Base-by-base conservation (phyloP, 75 land plant species). In the Cryptomeria japonica region DNA sequence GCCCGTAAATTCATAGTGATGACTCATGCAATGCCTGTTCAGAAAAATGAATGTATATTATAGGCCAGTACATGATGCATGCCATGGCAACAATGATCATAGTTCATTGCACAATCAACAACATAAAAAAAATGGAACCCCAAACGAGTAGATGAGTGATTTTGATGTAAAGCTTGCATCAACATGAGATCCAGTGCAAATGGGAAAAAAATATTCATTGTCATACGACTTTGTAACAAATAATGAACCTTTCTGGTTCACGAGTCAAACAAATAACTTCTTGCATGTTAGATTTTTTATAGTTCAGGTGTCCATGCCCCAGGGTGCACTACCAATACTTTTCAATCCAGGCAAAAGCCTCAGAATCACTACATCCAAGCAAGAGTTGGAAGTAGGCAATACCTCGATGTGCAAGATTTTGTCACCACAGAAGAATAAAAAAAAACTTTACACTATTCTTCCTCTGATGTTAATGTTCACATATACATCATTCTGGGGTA, bases 401-500 rank as follows among this genome's bases (percentile, higher is more conserved):
- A 46, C 22, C 41, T 82, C 18, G n/a, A 82, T 46, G 51, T 82
- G 51, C 31, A 31, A 28, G 84, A 31, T 46, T 44, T 82, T 11
- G 5, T 46, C 84, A 82, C 49, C 84, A 46, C 46, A n/a, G n/a
- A 82, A 82, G 32, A 82, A 82, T 44, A 44, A 44, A 82, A 82
- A 82, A 80, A 80, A 58, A 25, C 51, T 82, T 82, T 82, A 82
- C 84, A 82, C 47, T 46, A 82, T 44, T 82, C 84, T 82, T 82
- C 84, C 49, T 82, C 84, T n/a, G 49, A 82, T 44, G 84, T n/a
- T 44, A 82, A 42, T 75, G 77, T 25, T 75, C 49, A 82, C 84
- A 14, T 46, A 82, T 82, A 82, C 46, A 82, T 82, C 84, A 82
- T 82, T 46, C 84, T 82, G 51, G 51, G 37, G 31, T 82, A 53